A percentile compares a stretch with the other conserved stretches of the same genome.
Evolutionary conservation across 768 basidiomycete genomes (phyloP).

Genomic region (Pisolithus tinctorius): DNA sequence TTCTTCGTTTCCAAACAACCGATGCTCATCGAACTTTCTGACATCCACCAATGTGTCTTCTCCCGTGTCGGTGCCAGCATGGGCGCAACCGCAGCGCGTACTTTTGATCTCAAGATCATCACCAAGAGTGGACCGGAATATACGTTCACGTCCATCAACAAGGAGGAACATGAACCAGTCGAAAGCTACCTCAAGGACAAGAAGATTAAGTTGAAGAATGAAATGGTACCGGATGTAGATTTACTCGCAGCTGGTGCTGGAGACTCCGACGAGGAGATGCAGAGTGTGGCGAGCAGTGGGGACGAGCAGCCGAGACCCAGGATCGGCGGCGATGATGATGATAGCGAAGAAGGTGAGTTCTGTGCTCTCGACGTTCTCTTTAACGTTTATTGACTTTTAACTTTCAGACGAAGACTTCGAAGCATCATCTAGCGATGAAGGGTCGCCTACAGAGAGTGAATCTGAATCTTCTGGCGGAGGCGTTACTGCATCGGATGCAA

Average conservation of each 20-base stretch:
- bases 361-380: neutral
- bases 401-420: slow-evolving; percentile 82
- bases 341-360: slow-evolving; percentile 62
- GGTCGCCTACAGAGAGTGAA: slow-evolving; percentile 79
- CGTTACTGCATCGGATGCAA: slow-evolving; percentile 78
- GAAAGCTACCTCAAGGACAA: slow-evolving; percentile 84
- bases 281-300: slow-evolving; percentile 69
- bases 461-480: slow-evolving; percentile 59
- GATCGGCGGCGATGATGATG: slow-evolving; percentile 53
- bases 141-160: slow-evolving; percentile 89
- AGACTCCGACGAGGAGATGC: slow-evolving; percentile 78
- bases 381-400: slow-evolving; percentile 2
- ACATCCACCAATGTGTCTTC: slow-evolving; percentile 87
- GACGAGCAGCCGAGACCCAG: slow-evolving; percentile 50
- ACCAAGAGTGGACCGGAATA: slow-evolving; percentile 80
- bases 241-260: slow-evolving; percentile 57
- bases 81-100: slow-evolving; percentile 76
- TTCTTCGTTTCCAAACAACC: slow-evolving; percentile 98
- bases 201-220: slow-evolving; percentile 91
- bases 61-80: slow-evolving; percentile 88
- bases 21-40: slow-evolving; percentile 79
- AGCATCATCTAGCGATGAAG: slow-evolving; percentile 75
- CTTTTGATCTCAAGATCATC: slow-evolving; percentile 89
- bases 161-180: slow-evolving; percentile 87
- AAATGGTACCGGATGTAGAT: slow-evolving; percentile 87